Conservation (phyloP, 164 flowering plant genomes). For the Berberis thunbergii region DNA sequence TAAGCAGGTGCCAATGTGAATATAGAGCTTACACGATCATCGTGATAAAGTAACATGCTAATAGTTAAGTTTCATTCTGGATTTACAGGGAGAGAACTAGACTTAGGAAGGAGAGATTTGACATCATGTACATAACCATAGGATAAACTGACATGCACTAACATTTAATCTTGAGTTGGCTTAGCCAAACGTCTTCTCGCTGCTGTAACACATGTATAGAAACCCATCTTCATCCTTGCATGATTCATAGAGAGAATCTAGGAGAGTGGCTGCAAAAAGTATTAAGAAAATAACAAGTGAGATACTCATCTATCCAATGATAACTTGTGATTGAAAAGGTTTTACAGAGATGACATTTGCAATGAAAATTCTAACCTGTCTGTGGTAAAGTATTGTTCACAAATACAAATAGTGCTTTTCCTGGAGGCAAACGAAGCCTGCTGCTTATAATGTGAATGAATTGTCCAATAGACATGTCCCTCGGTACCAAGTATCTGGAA, state of each 20-base stretch:
- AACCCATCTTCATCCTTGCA: slow-evolving; percentile 16
- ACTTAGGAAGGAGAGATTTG: background rate
- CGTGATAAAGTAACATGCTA: no score
- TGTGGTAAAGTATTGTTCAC: slow-evolving; percentile 86
- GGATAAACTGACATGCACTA: background rate
- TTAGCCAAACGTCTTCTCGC: slow-evolving; percentile 81
- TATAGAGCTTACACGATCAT: no score
- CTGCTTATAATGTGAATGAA: slow-evolving; percentile 76
- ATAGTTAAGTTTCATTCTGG: no score
- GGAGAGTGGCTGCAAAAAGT: slow-evolving; percentile 46
- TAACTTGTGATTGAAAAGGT: background rate
- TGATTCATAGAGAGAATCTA: slow-evolving; percentile 56
- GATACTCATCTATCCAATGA: background rate
- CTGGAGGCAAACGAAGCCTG: slow-evolving; percentile 73
- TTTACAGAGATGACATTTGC: background rate
- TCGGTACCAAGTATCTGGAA: slow-evolving; percentile 77
- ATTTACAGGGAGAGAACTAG: no score
- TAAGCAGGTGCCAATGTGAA: no score
- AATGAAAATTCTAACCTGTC: slow-evolving; percentile 39
- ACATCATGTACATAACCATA: no score
- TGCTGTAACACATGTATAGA: slow-evolving; percentile 84
- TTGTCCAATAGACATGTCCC: slow-evolving; percentile 94
- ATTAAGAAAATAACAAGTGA: background rate
- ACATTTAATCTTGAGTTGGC: background rate
- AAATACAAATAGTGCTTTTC: slow-evolving; percentile 91